Percentiles rank a stretch among this genome's conserved stretches.
Evolutionary conservation across 805 yeast species (phyloP).

Genomic region (Ogataea glucozyma): DNA sequence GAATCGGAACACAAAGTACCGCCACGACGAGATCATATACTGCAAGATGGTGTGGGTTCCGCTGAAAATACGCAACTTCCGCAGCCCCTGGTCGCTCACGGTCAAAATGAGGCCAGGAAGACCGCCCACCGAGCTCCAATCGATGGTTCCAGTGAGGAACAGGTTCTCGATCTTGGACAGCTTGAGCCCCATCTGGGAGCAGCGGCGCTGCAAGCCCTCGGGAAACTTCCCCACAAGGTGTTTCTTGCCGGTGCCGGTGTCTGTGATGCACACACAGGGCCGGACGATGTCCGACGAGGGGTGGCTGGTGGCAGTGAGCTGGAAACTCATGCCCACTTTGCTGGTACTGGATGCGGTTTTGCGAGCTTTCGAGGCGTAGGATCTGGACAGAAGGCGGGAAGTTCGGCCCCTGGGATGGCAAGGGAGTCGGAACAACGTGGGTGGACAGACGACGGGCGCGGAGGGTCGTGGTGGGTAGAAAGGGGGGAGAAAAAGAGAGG

Average conservation of each 20-base stretch:
- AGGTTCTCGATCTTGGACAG: constrained; percentile 61
- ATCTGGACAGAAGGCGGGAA: background rate
- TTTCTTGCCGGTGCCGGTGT: constrained; percentile 51
- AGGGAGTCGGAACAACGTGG: too few species aligned
- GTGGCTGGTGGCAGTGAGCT: constrained; percentile 55
- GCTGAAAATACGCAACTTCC: constrained; percentile 54
- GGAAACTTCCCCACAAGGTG: constrained; percentile 78
- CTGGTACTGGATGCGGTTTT: background rate
- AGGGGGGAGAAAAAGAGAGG: too few species aligned
- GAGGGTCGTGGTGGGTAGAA: too few species aligned
- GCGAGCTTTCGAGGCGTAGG: background rate
- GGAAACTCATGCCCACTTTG: constrained; percentile 40
- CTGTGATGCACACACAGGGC: constrained; percentile 53
- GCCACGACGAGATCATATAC: constrained; percentile 76
- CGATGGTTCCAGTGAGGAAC: constrained; percentile 74
- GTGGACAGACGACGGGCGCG: too few species aligned
- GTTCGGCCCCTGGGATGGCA: too few species aligned
- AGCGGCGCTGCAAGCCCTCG: constrained; percentile 82
- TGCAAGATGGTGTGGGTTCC: constrained; percentile 46
- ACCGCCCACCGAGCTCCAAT: constrained; percentile 87
- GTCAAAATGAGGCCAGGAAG: constrained; percentile 87
- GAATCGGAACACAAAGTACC: constrained; percentile 80
- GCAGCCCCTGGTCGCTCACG: constrained; percentile 72
- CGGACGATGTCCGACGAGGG: constrained; percentile 60
- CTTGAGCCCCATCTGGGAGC: constrained; percentile 59